These are phyloP conservation scores for Metarhizium guizhouense DNA, from an alignment of 2,329 filamentous ascomycete species.

Conservation along the genomic window DNA sequence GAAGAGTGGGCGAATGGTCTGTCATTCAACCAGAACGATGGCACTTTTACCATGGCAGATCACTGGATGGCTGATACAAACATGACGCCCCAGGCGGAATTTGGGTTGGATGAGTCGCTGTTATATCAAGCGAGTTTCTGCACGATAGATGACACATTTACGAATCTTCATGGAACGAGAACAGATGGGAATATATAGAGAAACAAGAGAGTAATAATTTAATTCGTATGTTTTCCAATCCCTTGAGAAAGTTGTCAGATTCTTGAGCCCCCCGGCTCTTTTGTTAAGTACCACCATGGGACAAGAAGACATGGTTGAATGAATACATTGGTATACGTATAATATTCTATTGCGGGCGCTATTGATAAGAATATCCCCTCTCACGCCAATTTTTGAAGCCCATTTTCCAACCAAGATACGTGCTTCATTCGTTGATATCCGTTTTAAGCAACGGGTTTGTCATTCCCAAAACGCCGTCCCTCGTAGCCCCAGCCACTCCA, in stretches of 20 bases:
- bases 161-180: slow-evolving; percentile 7
- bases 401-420: too few relatives aligned
- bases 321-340: not conserved
- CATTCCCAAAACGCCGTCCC: too few relatives aligned
- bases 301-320: not conserved
- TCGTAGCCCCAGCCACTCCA: too few relatives aligned
- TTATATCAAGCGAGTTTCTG: slow-evolving; percentile 17
- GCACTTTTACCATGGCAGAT: slow-evolving; percentile 12
- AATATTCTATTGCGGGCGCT: not conserved
- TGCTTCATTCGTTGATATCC: too few relatives aligned
- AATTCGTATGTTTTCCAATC: not conserved
- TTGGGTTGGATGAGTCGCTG: slow-evolving; percentile 5
- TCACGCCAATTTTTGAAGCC: not conserved
- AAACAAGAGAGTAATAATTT: not conserved
- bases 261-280: not conserved
- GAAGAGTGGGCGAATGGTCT: slow-evolving; percentile 22
- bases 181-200: not conserved
- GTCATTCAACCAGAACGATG: slow-evolving; percentile 13
- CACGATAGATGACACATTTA: slow-evolving; percentile 13
- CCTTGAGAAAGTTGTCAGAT: not conserved
- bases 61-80: slow-evolving; percentile 14
- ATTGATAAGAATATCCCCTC: not conserved
- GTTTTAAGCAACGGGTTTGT: too few relatives aligned
- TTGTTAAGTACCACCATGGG: not conserved
- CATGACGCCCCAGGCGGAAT: slow-evolving; percentile 18